phyloP scores from a whole-genome alignment of 352 stramenopile genomes.

The Pythium plurisporium region DNA sequence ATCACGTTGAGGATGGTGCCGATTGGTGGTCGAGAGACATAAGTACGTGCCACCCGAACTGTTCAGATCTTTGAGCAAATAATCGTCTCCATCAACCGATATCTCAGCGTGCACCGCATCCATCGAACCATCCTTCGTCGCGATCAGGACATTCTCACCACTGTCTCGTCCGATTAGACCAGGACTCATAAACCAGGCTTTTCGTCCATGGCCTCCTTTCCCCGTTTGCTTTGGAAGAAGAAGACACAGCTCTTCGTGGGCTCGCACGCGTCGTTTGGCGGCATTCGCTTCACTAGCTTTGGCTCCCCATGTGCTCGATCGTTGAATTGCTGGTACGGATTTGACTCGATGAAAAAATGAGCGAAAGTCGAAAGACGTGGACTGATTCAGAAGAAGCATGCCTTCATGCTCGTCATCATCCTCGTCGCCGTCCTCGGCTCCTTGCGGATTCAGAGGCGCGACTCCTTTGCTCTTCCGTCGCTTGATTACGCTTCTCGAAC shows the following conservation, averaged over 20 bases:
- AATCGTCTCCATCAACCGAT: constrained; percentile 54
- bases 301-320: background rate
- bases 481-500: constrained; percentile 15
- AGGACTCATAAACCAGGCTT: constrained; percentile 56
- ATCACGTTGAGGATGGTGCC: constrained; percentile 64
- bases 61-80: constrained; percentile 47
- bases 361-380: constrained; percentile 25
- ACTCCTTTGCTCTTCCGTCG: constrained; percentile 17
- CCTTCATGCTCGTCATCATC: constrained; percentile 13
- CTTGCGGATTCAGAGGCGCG: background rate
- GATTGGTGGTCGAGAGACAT: constrained; percentile 65
- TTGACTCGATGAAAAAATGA: constrained; percentile 25
- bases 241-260: constrained; percentile 56
- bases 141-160: constrained; percentile 39
- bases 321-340: constrained; percentile 7
- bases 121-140: constrained; percentile 58
- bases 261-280: constrained; percentile 29
- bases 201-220: constrained; percentile 26
- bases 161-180: constrained; percentile 59
- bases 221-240: constrained; percentile 31
- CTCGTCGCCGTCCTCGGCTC: background rate
- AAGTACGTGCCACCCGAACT: constrained; percentile 53
- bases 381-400: constrained; percentile 34
- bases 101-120: constrained; percentile 63
- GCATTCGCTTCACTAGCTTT: background rate